Evolutionary conservation across 257 asterid species (phyloP).

Genomic region (Lavandula angustifolia): DNA sequence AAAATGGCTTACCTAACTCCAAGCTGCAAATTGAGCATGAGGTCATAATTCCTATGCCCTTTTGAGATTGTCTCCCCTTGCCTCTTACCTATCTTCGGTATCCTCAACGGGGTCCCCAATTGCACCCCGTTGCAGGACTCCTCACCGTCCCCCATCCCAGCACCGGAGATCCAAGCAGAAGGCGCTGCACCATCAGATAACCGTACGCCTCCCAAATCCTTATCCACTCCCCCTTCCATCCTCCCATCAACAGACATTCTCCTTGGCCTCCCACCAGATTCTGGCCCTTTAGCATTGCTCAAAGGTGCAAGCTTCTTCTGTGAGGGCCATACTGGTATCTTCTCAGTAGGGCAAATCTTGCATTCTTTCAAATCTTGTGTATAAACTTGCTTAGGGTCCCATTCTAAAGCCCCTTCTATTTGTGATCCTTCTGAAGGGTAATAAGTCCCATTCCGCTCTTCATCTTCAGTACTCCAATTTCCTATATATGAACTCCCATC

Average conservation of each 20-base stretch:
- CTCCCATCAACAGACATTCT: slow-evolving; percentile 83
- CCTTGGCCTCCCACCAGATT: slow-evolving; percentile 44
- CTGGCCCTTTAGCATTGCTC: slow-evolving; percentile 52
- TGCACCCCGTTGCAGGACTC: slow-evolving; percentile 23
- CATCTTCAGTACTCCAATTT: slow-evolving; percentile 71
- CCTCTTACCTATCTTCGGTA: slow-evolving; percentile 60
- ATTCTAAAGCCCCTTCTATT: slow-evolving; percentile 55
- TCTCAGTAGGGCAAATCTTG: slow-evolving; percentile 57
- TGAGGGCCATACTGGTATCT: slow-evolving; percentile 75
- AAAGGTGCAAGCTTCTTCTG: slow-evolving; percentile 76
- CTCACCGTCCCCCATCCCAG: slow-evolving; percentile 29
- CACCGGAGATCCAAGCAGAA: slow-evolving; percentile 38
- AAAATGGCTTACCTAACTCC: slow-evolving; percentile 53
- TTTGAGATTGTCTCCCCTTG: slow-evolving; percentile 69
- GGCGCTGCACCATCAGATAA: slow-evolving; percentile 67
- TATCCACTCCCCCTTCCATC: slow-evolving; percentile 56
- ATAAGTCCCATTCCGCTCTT: slow-evolving; percentile 69
- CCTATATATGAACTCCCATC: slow-evolving; percentile 83
- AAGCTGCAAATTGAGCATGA: slow-evolving; percentile 73
- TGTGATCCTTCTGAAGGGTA: slow-evolving; percentile 58
- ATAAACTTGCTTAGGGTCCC: slow-evolving; percentile 79
- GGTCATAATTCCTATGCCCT: slow-evolving; percentile 71
- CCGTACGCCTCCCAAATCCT: slow-evolving; percentile 56
- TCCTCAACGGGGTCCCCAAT: slow-evolving; percentile 45
- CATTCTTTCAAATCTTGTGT: slow-evolving; percentile 59